A percentile compares a stretch with the other conserved stretches of the same genome.
These are phyloP conservation scores for Monosporascus sp. DNA, from an alignment of 2,329 filamentous ascomycete genomes.

Conservation along the genomic window DNA sequence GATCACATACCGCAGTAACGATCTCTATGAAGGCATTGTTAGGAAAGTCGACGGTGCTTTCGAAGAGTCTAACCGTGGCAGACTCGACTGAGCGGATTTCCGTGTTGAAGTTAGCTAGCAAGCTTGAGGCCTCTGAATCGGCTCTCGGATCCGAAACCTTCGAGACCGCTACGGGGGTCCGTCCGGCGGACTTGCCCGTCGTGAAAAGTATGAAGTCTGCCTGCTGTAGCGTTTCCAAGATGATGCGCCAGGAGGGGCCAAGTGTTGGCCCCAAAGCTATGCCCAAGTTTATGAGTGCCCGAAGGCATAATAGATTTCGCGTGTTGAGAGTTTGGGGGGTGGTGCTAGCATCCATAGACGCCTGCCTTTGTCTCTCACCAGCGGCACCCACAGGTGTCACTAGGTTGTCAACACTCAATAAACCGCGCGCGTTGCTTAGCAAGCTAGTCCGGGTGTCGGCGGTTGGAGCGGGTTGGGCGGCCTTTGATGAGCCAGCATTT, in stretches of 20 bases:
- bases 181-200: conserved; percentile 49
- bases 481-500: conserved; percentile 40
- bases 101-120: conserved; percentile 63
- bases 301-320: conserved; percentile 81
- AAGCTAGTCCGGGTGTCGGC: conserved; percentile 52
- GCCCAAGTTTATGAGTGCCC: conserved; percentile 88
- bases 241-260: conserved; percentile 78
- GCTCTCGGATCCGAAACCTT: conserved; percentile 40
- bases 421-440: conserved; percentile 63
- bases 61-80: conserved; percentile 78
- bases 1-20: conserved; percentile 65
- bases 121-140: conserved; percentile 44
- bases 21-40: conserved; percentile 76
- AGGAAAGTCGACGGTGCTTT: conserved; percentile 88
- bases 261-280: conserved; percentile 90
- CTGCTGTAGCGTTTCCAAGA: conserved; percentile 87
- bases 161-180: conserved; percentile 39
- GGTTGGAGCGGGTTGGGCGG: conserved; percentile 38
- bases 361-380: conserved; percentile 53
- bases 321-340: conserved; percentile 62
- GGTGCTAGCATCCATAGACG: conserved; percentile 48
- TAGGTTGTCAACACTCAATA: conserved; percentile 69
- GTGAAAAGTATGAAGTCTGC: conserved; percentile 80
- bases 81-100: conserved; percentile 87
- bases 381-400: conserved; percentile 52